Conservation (phyloP, 495 filamentous ascomycete genomes). For the Patellaria atrata region DNA sequence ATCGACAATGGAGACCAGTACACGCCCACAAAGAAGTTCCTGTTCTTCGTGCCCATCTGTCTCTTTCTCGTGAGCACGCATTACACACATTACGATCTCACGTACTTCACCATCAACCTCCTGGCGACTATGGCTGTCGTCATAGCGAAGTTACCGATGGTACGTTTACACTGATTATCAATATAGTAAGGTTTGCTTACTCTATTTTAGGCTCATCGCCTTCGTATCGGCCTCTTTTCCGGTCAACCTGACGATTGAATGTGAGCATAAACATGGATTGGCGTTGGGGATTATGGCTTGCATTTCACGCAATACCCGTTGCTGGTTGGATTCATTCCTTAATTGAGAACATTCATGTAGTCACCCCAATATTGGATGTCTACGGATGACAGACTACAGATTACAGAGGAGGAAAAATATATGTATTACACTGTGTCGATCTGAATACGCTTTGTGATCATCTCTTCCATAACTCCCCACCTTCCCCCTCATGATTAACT, state of each 20-base stretch:
- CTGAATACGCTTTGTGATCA: too few relatives aligned
- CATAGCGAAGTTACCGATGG: conserved; percentile 87
- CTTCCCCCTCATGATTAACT: too few relatives aligned
- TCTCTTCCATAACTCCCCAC: too few relatives aligned
- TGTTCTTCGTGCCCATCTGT: conserved; percentile 83
- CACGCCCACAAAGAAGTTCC: conserved; percentile 95
- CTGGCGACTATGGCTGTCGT: conserved; percentile 81
- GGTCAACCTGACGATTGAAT: conserved; percentile 15
- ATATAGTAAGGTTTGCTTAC: not conserved
- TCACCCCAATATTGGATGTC: too few relatives aligned
- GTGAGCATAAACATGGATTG: too few relatives aligned
- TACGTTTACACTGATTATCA: conserved; percentile 35
- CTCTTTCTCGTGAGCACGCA: conserved; percentile 94
- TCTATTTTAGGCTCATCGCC: conserved; percentile 14
- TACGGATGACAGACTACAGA: too few relatives aligned
- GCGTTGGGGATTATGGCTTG: too few relatives aligned
- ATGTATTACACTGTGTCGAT: too few relatives aligned
- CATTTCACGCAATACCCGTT: too few relatives aligned
- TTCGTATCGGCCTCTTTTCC: conserved; percentile 17
- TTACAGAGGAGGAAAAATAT: too few relatives aligned
- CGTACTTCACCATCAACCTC: conserved; percentile 94
- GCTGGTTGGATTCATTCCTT: too few relatives aligned
- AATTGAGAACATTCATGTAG: too few relatives aligned
- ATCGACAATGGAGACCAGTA: conserved; percentile 99
- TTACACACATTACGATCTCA: conserved; percentile 94